A percentile compares a stretch with the other conserved stretches of the same genome.
phyloP scores from a whole-genome alignment of 164 flowering plant species.

The Nymphaea thermarum region DNA sequence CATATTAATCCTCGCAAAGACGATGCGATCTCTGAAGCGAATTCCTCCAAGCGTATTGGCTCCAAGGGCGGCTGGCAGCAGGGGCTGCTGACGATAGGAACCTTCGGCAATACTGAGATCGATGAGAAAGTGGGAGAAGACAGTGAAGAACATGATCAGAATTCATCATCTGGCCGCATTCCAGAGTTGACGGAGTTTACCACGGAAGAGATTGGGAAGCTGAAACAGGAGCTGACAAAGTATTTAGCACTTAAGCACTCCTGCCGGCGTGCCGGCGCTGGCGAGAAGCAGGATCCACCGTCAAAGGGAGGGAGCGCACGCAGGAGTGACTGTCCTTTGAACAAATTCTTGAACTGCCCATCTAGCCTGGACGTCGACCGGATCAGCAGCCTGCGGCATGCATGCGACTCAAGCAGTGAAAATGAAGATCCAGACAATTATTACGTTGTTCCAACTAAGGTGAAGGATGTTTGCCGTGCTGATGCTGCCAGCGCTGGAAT shows the following conservation, averaged over 20 bases:
- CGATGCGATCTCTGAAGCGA: background rate
- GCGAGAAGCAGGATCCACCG: background rate
- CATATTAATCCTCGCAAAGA: too few relatives aligned
- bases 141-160: conserved; percentile 11
- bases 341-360: conserved; percentile 82
- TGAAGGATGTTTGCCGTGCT: conserved; percentile 32
- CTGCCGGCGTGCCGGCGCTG: background rate
- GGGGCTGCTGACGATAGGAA: conserved; percentile 72
- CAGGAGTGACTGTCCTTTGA: conserved; percentile 45
- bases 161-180: conserved; percentile 20
- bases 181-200: conserved; percentile 50
- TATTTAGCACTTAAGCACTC: conserved; percentile 43
- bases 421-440: conserved; percentile 17
- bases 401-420: background rate
- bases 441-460: conserved; percentile 48
- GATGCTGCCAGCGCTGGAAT: conserved; percentile 34
- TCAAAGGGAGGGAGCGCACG: conserved; percentile 12
- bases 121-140: conserved; percentile 15
- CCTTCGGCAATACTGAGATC: conserved; percentile 50
- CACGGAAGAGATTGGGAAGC: conserved; percentile 69
- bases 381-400: conserved; percentile 2
- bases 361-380: conserved; percentile 78
- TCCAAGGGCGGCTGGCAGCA: conserved; percentile 73
- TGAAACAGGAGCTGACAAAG: conserved; percentile 41
- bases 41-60: background rate